Conservation (phyloP, 225 moss, liverwort and hornwort species). For the Sphagnum contortum region DNA sequence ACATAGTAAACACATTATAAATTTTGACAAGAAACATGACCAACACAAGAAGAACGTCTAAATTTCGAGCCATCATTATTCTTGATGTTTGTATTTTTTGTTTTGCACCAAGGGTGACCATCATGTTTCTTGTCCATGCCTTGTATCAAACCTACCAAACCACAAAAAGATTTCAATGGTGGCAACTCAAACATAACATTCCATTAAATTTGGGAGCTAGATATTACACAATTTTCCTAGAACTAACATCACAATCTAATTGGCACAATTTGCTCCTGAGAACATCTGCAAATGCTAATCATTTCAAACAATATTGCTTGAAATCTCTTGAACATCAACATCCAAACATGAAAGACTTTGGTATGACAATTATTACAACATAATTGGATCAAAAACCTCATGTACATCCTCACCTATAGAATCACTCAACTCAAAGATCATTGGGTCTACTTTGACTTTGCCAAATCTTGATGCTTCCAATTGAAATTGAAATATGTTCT, state of each 20-base stretch:
- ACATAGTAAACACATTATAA: not conserved
- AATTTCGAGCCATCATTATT: not conserved
- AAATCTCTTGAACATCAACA: no score
- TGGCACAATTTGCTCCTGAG: not conserved
- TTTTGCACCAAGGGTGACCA: constrained; percentile 3
- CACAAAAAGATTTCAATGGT: not conserved
- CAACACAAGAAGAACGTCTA: not conserved
- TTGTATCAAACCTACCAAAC: not conserved
- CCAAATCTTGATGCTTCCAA: no score
- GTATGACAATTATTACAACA: no score
- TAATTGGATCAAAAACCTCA: not conserved
- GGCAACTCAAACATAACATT: not conserved
- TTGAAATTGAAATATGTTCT: no score
- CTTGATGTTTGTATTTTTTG: constrained; percentile 3
- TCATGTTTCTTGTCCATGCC: constrained; percentile 5
- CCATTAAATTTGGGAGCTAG: not conserved
- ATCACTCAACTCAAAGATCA: not conserved
- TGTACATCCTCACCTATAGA: not conserved
- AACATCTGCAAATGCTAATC: not conserved
- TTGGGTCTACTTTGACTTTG: no score
- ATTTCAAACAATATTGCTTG: no score
- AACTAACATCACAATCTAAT: not conserved
- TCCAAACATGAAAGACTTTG: no score
- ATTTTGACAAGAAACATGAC: not conserved
- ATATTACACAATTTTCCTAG: not conserved